Evolutionary conservation across 164 flowering plant species (phyloP), one percentile per base, ranked within the genome.

Genomic region (Pachysandra terminalis): DNA sequence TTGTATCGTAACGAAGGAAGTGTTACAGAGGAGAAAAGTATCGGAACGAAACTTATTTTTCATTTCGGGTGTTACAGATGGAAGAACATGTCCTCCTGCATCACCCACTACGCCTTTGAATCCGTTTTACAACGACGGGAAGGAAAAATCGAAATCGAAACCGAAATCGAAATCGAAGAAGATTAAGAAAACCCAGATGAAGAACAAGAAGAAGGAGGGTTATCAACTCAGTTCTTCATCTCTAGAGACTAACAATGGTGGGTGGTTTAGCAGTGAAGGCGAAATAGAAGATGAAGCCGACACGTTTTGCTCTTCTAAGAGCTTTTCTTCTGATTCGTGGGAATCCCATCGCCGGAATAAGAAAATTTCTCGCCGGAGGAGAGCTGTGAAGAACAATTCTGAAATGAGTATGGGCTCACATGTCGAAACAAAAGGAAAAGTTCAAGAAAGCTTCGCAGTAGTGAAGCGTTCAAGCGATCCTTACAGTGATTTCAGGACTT

Each of bases 391-490:
- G 8, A 60, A 17, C 65, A 56, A 53, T 48, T 63, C 67, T 28
- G 75, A 78, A 13, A 54, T 69, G 69, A 75, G 77, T 14, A 49
- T 52, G 55, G 8, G 61, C 22, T 32, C 71, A 48, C 52, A 3
- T 32, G 37, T 48, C 17, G 23, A n/a, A 5, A 19, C 57, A 17
- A 57, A 59, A 26, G 81, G 70, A 60, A 78, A 69, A 58, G 82
- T 84, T 57, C 69, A 71, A 25, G 92, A 81, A 45, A 85, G 92
- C 67, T 77, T 87, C 1, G 93, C 93, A 5, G 88, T 90, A 61
- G 88, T 84, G 77, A 90, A 90, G 77, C 63, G 78, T 5, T 86
- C 96, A 23, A 83, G 79, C 26, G 91, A 90, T 63, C 96, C 93
- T 19, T 72, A 81, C 61, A 74, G 71, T 6, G 96, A 90, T 74